Evolutionary conservation across 164 flowering plant species (phyloP), one percentile per base, ranked within the genome.

Genomic region (Pachysandra terminalis): DNA sequence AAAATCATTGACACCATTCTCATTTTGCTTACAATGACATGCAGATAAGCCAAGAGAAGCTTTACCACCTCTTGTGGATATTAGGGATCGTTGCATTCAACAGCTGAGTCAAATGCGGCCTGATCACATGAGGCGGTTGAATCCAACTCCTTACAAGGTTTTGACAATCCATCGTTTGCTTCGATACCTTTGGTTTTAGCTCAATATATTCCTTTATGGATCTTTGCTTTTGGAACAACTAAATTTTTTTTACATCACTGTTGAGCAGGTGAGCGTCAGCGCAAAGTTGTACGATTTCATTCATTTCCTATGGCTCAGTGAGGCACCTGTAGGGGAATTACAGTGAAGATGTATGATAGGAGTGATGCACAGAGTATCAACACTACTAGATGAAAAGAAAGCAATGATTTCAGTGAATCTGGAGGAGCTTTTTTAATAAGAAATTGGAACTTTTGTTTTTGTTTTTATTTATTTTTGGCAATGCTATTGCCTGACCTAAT

Each of bases 81-180:
- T 84, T 23, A 86, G 97, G 68, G 80, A 86, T 0, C 88, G 84
- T 13, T 91, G 99, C 82, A 88, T 96, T 26, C 74, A 81, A 49
- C 99, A 93, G 80, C 77, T 93, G 66, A 86, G 84, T 74, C 90
- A 86, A 70, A 93, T 96, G 98, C 86, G 98, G 26, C 85, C 96
- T 26, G 99, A 96, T 81, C 99, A 96, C 79, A 91, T 96, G 98
- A 83, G 99, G 80, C 81, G 95, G 73, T 75, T 96, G 55, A 96
- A 96, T 72, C 99, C 99, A 49, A 96, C 99, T 10, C 99, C 99
- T 9, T 96, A 93, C 84, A 96, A 96, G 96, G 99, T 96, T 79
- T 10, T 16, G 13, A 5, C 62, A 25, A 69, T 61, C 13, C n/a
- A 12, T 71, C 16, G 19, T 17, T n/a, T 19, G 9, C 32, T 63